Evolutionary conservation across 1,284 basidiomycete genomes (phyloP), one percentile per base, ranked within the genome.

Genomic region (Trametes sp.): DNA sequence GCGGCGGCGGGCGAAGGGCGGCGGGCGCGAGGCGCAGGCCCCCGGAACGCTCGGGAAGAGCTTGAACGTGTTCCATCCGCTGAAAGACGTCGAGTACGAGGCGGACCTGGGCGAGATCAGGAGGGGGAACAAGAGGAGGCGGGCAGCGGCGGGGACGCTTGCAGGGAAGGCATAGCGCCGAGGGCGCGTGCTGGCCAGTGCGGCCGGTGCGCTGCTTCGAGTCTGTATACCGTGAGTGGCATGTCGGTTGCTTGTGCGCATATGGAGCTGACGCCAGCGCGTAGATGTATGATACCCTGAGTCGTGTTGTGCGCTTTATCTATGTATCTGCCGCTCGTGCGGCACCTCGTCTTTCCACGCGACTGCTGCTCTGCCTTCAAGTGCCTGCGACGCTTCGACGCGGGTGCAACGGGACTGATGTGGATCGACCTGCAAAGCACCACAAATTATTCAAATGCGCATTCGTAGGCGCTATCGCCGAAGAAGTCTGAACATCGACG

Each of bases 71-170:
- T 62, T 67, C 21, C 54, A 59, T 13, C 52, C 62, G 29, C 24
- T 67, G 19, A 91, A 90, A 73, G 89, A 92, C 57, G 70, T 69
- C 26, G 92, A 93, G 72, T 79, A 89, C 54, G 92, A 93, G 62
- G 81, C 78, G 50, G 91, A 93, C 73, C 74, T 93, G 66, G 84
- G 84, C 56, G 91, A 93, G 76, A 92, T 93, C 65, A 81, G 89
- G 68, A 78, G 90, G 61, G 88, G 85, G 28, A 89, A 86, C 58
- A 92, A 92, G 75, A 77, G 90, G 68, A 77, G 89, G 69, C 78
- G 89, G 62, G 82, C 81, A 6, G 84, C 84, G 2, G 86, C 76
- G 7, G 70, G 66, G 21, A 63, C 63, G 31, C 62, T 69, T n/a
- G 68, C 66, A n/a, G 68, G 69, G 38, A 76, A 74, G 61, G 63